Evolutionary conservation across 2,329 filamentous ascomycete genomes (phyloP), one percentile per base, ranked within the genome.

Genomic region (Didymella keratinophila): DNA sequence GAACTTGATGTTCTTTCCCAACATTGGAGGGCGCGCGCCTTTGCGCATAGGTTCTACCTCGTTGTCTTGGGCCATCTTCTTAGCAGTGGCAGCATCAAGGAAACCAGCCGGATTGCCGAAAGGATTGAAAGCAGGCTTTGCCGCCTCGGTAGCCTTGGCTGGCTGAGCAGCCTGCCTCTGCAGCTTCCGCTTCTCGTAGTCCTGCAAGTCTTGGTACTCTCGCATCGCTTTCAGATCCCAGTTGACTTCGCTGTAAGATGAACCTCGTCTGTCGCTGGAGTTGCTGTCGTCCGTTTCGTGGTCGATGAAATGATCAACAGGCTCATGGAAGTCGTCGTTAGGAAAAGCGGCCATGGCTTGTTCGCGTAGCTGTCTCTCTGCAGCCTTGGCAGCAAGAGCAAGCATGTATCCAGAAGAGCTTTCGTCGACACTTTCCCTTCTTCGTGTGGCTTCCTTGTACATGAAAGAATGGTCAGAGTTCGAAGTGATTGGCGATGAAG

Each of bases 151-250:
- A 56, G 48, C 68, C 58, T 73, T 74, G 9, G 68, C 73, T 61
- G 78, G 64, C 65, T 79, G 78, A 56, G 78, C 74, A 28, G 55
- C 60, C 48, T 60, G 59, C 39, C 65, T 69, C 48, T 61, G 52
- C 25, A 65, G 53, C 52, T 65, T 63, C 43, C 72, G 63, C 28
- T 63, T 63, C 32, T 71, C 67, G 41, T 70, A 66, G 41, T 82
- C 81, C 65, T 83, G 78, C 67, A 88, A 82, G 66, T 91, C 86
- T 50, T 88, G 89, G 76, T 94, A 89, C 67, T 88, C 85, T 66
- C 91, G 89, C 89, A 95, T 91, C 67, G 92, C 89, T 68, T 88
- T 85, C 70, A 95, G 83, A 72, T 92, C 92, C 88, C 90, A 94
- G 56, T 85, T 80, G 4, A 86, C 83, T 66, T 87, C 82, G 48